Evolutionary conservation across 2,329 filamentous ascomycete species (phyloP), one percentile per base, ranked within the genome.

Genomic region (Fonsecaea pugnacius): DNA sequence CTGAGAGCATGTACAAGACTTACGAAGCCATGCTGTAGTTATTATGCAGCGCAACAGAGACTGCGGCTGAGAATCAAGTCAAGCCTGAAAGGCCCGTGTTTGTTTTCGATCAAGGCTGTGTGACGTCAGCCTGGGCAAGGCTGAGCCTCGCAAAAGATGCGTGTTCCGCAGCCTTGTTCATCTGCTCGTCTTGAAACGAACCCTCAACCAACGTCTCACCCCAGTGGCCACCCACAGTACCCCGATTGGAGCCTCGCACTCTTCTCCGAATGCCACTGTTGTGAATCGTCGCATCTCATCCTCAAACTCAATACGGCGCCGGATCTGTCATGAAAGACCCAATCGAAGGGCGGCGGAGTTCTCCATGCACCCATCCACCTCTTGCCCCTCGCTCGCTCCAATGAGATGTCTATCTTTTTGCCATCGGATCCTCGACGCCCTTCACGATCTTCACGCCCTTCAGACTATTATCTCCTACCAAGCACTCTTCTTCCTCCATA

Each of bases 11-110:
- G 53, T 35, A 10, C 21, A 24, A 12, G 38, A 67, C 67, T 64
- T 63, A 69, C 64, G 66, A 63, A 30, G 67, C 66, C 67, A 69
- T 69, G 21, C n/a, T 60, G 58, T 27, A 18, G 48, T 52, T 18
- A 18, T 27, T 21, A 18, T 33, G 57, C 33, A 18, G 21, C 21
- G 32, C 18, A 21, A 12, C 43, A 27, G 21, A 48, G 16, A 24
- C 43, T 48, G 21, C 43, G 43, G 43, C 21, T 48, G 43, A 24
- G 43, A 48, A 48, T 48, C n/a, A 8, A 21, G 40, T 48, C n/a
- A 8, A 21, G 40, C 8, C n/a, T 46, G n/a, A 14, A 21, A 46
- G 6, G 40, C 18, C 40, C 7, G 50, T 9, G 12, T 52, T 52
- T 52, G 50, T 52, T 7, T 48, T 14, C 10, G 43, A 14, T 27